Evolutionary conservation across 2,329 filamentous ascomycete species (phyloP), one percentile per base, ranked within the genome.

Genomic region (Penicillium sp.): DNA sequence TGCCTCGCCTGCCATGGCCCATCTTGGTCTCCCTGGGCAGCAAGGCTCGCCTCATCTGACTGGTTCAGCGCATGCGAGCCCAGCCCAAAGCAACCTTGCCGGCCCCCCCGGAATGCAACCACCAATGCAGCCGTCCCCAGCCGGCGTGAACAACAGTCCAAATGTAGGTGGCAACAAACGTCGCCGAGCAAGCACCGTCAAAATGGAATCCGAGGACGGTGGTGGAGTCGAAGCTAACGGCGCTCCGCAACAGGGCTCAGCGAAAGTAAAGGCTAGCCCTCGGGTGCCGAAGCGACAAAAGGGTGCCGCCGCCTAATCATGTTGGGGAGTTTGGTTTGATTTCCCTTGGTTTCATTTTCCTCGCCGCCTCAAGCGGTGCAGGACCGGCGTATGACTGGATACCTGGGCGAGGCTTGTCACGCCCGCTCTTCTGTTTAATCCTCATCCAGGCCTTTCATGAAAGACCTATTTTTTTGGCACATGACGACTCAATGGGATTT

Each of bases 101-200:
- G 71, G 80, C 57, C 67, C 80, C 58, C 66, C 79, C 62, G 73
- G 76, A 24, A 85, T 87, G 81, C 82, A 84, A 79, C 68, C 83
- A 76, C 66, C 82, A 45, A 79, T 80, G n/a, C 82, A 79, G 60
- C 72, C 75, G 79, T 69, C 81, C 69, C 50, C 77, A 3, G 77
- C 80, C 9, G 85, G 82, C 64, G 82, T 83, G 32, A 86, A 84
- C 61, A 85, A 85, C 5, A 87, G 84, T 61, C 85, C 85, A 2
- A 85, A 83, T 62, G 79, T 85, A 42, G 80, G 63, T 34, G 63
- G 75, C 46, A 80, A 79, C 65, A 87, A 87, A 71, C 76, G 82
- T 56, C 79, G 85, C 57, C 76, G 85, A 57, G 72, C 79, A 26
- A 86, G 84, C 69, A 80, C 80, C 14, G 82, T 85, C 55, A 87